These are phyloP conservation scores for Otatea glauca DNA, from an alignment of 176 grass and related monocot genomes.

Conservation along the genomic window DNA sequence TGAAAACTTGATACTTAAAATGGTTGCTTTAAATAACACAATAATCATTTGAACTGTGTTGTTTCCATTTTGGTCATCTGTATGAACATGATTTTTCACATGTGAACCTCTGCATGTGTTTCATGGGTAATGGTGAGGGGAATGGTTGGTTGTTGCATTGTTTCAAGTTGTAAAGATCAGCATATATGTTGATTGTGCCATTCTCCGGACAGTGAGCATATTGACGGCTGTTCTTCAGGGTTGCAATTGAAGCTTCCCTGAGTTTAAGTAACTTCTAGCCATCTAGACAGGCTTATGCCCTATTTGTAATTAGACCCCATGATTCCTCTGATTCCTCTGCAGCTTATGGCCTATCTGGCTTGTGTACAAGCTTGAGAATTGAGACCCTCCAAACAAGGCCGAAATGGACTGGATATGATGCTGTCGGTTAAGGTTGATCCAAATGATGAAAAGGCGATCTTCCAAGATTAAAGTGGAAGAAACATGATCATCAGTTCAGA, in stretches of 20 bases:
- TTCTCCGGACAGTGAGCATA: constrained; percentile 8
- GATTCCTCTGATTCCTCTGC: constrained; percentile 7
- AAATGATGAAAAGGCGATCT: not conserved
- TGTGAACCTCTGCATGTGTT: not conserved
- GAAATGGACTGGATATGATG: constrained; percentile 20
- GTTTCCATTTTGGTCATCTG: constrained; percentile 17
- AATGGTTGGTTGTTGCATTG: constrained; percentile 4
- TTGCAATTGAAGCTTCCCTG: not conserved
- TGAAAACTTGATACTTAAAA: constrained; percentile 32
- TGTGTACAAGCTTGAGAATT: constrained; percentile 3
- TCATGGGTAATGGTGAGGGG: not conserved
- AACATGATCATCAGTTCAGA: constrained; percentile 1
- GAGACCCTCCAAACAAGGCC: not conserved
- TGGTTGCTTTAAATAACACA: not conserved
- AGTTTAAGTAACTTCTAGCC: constrained; percentile 18
- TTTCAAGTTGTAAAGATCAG: not conserved
- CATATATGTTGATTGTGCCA: constrained; percentile 1
- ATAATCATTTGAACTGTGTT: constrained; percentile 28
- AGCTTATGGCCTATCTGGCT: constrained; percentile 26
- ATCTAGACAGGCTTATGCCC: constrained; percentile 13
- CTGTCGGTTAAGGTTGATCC: not conserved
- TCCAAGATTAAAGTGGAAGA: constrained; percentile 14
- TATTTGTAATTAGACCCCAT: constrained; percentile 27
- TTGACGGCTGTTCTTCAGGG: constrained; percentile 1
- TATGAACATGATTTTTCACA: constrained; percentile 12